These are phyloP conservation scores for Inga leiocalycina DNA, from an alignment of 306 rosid species.

Conservation along the genomic window DNA sequence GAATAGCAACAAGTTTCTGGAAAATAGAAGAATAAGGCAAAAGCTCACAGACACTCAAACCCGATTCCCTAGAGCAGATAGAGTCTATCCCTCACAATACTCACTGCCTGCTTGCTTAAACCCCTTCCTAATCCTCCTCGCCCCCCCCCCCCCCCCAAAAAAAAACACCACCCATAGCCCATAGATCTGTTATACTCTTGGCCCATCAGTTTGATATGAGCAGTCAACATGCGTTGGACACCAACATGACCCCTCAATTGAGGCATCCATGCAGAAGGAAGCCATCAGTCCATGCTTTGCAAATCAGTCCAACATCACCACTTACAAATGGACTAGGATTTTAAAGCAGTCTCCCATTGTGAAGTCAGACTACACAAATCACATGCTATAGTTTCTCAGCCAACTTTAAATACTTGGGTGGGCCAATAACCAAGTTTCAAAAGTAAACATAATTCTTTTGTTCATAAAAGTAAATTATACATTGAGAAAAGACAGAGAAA, in stretches of 20 bases:
- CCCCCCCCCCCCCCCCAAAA: too few species aligned
- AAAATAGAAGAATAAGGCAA: not conserved
- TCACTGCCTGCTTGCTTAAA: not conserved
- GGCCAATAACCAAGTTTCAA: conserved; percentile 1
- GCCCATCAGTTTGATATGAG: not conserved
- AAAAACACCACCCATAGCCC: too few species aligned
- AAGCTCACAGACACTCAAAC: not conserved
- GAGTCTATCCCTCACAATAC: not conserved
- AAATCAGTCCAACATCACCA: not conserved
- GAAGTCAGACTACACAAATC: not conserved
- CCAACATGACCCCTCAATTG: not conserved
- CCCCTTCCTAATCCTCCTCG: not conserved
- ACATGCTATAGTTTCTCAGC: not conserved
- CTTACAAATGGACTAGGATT: not conserved
- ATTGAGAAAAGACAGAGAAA: conserved; percentile 33
- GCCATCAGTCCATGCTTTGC: not conserved
- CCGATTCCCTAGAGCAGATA: not conserved
- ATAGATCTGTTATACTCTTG: too few species aligned
- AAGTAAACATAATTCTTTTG: conserved; percentile 17
- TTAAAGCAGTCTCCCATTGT: not conserved
- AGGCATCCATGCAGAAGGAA: not conserved
- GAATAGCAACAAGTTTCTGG: not conserved
- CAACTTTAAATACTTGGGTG: not conserved
- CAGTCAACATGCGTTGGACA: not conserved
- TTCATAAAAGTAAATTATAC: not conserved